Evolutionary conservation across 345 rosid species (phyloP).

Genomic region (Eucalyptus decipiens): DNA sequence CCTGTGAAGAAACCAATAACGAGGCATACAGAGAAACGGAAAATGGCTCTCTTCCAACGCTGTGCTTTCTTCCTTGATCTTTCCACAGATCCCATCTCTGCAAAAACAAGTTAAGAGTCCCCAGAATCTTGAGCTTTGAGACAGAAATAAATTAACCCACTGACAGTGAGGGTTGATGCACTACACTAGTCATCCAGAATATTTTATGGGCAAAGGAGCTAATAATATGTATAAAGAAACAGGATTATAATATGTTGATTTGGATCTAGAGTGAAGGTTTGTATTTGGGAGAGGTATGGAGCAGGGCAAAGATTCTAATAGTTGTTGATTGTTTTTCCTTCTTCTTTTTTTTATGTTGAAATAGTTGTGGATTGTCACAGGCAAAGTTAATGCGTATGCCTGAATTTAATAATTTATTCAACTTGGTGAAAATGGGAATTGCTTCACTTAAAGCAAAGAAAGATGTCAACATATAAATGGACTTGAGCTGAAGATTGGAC

Average conservation of each 20-base stretch:
- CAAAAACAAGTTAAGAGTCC: neutral
- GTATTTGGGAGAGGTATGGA: neutral
- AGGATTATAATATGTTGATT: neutral
- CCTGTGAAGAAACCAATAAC: slow-evolving; percentile 93
- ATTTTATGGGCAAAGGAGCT: neutral
- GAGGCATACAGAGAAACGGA: slow-evolving; percentile 74
- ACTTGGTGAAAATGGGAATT: neutral
- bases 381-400: no score
- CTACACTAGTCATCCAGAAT: neutral
- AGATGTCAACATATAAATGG: neutral
- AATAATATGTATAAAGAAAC: neutral
- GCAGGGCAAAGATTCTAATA: neutral
- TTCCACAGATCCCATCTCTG: slow-evolving; percentile 18
- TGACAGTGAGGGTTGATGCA: neutral
- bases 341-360: no score
- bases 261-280: neutral
- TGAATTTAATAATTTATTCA: neutral
- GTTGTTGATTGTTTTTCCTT: neutral
- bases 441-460: neutral
- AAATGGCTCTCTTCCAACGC: slow-evolving; percentile 73
- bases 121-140: neutral
- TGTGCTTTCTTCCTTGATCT: slow-evolving; percentile 79
- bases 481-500: neutral
- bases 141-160: neutral
- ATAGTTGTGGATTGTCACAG: neutral